phyloP scores from a whole-genome alignment of 495 filamentous ascomycete species.

The Talaromyces liani region DNA sequence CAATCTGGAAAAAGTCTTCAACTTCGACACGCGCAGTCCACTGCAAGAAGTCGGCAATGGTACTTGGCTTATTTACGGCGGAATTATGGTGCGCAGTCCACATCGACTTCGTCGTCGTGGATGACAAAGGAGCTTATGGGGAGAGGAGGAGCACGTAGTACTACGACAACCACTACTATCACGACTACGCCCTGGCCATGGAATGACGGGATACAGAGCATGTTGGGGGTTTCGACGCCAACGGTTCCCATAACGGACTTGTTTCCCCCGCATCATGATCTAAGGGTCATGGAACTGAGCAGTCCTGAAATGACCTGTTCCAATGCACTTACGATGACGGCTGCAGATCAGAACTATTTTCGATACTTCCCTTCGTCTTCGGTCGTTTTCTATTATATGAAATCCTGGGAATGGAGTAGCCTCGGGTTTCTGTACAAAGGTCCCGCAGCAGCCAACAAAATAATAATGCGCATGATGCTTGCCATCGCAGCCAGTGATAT shows the following conservation, averaged over 20 bases:
- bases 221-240: constrained; percentile 11
- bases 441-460: constrained; percentile 28
- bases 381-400: constrained; percentile 36
- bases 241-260: constrained; percentile 15
- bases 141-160: constrained; percentile 4
- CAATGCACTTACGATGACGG: constrained; percentile 29
- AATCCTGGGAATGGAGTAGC: constrained; percentile 35
- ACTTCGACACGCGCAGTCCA: constrained; percentile 27
- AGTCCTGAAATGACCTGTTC: constrained; percentile 21
- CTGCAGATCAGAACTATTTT: constrained; percentile 33
- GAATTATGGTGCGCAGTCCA: background rate
- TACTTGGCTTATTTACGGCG: background rate
- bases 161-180: constrained; percentile 3
- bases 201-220: constrained; percentile 2
- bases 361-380: constrained; percentile 37
- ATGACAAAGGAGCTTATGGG: constrained; percentile 9
- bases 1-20: constrained; percentile 13
- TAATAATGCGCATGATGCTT: constrained; percentile 39
- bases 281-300: background rate
- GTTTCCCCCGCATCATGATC: background rate
- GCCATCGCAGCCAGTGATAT: constrained; percentile 35
- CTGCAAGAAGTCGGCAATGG: constrained; percentile 6
- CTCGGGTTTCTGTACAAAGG: constrained; percentile 34
- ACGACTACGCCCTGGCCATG: constrained; percentile 6
- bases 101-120: constrained; percentile 11